Evolutionary conservation across 225 moss, liverwort and hornwort species (phyloP).

Genomic region (Thuidium tamariscinum): DNA sequence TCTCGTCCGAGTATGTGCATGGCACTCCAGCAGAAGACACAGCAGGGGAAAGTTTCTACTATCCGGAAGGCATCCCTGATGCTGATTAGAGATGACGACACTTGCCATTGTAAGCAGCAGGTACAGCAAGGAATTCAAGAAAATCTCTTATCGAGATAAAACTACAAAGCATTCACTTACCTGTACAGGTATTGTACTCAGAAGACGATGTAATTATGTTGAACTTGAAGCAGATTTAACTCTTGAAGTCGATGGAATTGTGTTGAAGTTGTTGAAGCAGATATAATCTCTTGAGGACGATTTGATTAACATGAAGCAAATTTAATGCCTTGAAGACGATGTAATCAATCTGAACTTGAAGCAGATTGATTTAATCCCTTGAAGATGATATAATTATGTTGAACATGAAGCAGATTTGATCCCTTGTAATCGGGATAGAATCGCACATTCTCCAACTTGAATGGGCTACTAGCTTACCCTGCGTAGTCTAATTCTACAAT

Average conservation of each 20-base stretch:
- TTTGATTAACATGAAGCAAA: not conserved
- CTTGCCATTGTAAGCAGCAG: not conserved
- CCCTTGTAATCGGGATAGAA: not conserved
- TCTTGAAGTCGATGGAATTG: not conserved
- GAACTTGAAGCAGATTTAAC: not conserved
- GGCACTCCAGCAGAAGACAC: not conserved
- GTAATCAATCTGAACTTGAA: not conserved
- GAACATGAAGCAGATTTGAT: not conserved
- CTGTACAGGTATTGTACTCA: constrained; percentile 14
- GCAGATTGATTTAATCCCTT: not conserved
- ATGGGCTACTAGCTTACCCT: not conserved
- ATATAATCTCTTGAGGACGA: not conserved
- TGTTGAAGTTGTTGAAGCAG: not conserved
- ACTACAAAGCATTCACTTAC: not conserved
- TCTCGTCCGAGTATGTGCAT: not conserved
- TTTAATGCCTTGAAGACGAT: not conserved
- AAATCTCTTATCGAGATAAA: not conserved
- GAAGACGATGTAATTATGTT: constrained; percentile 10
- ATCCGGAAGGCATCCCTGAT: constrained; percentile 27
- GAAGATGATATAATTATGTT: not conserved
- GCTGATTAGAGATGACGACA: not conserved
- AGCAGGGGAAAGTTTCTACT: not conserved
- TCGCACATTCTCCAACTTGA: not conserved
- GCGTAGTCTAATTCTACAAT: not conserved
- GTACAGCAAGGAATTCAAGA: not conserved